These are phyloP conservation scores for Coemansia reversa DNA, from an alignment of 192 early-diverging fungal species.

Conservation along the genomic window DNA sequence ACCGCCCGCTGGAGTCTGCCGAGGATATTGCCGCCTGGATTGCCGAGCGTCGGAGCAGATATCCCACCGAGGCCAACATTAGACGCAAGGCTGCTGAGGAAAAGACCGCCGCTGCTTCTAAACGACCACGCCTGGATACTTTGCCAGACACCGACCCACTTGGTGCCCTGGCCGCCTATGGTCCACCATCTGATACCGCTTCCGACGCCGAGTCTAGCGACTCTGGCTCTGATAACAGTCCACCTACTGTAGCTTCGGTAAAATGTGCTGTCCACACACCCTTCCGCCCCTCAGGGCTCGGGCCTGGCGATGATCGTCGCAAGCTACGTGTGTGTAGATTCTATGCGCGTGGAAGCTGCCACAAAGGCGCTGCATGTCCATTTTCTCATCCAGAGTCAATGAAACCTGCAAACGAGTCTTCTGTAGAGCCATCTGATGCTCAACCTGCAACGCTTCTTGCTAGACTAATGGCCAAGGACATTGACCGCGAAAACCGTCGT, in stretches of 20 bases:
- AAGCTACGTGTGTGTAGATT: conserved; percentile 36
- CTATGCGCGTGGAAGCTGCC: conserved; percentile 31
- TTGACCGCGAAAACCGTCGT: conserved; percentile 50
- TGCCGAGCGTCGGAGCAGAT: conserved; percentile 72
- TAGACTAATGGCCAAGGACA: conserved; percentile 51
- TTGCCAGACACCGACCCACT: conserved; percentile 15
- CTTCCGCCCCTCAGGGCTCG: conserved; percentile 26
- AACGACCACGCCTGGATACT: conserved; percentile 16
- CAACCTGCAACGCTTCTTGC: conserved; percentile 16
- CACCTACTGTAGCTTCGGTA: conserved; percentile 20
- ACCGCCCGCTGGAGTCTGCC: conserved; percentile 55
- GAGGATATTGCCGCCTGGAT: conserved; percentile 86
- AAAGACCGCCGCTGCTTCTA: not conserved
- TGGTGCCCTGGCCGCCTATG: conserved; percentile 22
- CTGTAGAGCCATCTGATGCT: not conserved
- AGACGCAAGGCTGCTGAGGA: conserved; percentile 52
- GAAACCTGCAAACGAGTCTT: not conserved
- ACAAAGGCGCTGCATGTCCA: conserved; percentile 24
- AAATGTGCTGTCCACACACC: conserved; percentile 19
- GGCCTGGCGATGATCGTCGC: conserved; percentile 34
- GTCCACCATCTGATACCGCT: conserved; percentile 3
- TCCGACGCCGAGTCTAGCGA: not conserved
- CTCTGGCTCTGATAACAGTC: not conserved
- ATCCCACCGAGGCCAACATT: conserved; percentile 73
- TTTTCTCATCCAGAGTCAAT: conserved; percentile 31